phyloP scores from a whole-genome alignment of 78 protist species.

The Dictyostelium brefeldianum region DNA sequence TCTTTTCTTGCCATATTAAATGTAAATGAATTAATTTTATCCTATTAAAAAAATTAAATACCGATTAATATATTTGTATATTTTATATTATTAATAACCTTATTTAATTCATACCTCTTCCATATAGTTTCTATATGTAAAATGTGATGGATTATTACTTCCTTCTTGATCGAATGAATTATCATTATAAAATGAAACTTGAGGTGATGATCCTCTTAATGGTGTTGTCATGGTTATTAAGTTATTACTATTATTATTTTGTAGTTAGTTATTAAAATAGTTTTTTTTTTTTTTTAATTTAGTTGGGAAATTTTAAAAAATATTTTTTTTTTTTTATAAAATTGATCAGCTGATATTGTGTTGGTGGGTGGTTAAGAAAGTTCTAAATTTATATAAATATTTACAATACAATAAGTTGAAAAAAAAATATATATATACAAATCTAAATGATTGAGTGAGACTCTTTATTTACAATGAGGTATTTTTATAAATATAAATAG shows the following conservation, averaged over 20 bases:
- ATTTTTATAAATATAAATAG: too few relatives aligned
- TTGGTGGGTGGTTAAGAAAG: not conserved
- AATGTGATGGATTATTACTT: slow-evolving; percentile 22
- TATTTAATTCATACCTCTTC: slow-evolving; percentile 26
- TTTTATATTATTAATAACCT: not conserved
- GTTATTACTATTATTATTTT: not conserved
- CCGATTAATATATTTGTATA: not conserved
- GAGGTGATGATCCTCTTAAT: slow-evolving; percentile 74
- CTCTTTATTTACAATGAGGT: not conserved
- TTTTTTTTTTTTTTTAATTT: not conserved
- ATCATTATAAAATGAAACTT: slow-evolving; percentile 63
- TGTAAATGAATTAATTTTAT: slow-evolving; percentile 67
- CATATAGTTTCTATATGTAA: slow-evolving; percentile 73
- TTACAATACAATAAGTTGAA: too few relatives aligned
- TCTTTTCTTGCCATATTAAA: slow-evolving; percentile 70
- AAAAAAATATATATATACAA: too few relatives aligned
- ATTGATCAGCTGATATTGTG: not conserved
- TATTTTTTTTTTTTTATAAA: not conserved
- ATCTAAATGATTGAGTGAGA: too few relatives aligned
- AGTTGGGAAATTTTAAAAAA: too few relatives aligned
- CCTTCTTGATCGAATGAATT: slow-evolving; percentile 13
- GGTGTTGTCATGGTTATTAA: slow-evolving; percentile 58
- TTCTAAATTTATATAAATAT: not conserved
- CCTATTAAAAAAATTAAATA: not conserved
- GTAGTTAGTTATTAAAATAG: not conserved